These are phyloP conservation scores for Hypoxylon sp. DNA, from an alignment of 2,329 filamentous ascomycete species.

Conservation along the genomic window DNA sequence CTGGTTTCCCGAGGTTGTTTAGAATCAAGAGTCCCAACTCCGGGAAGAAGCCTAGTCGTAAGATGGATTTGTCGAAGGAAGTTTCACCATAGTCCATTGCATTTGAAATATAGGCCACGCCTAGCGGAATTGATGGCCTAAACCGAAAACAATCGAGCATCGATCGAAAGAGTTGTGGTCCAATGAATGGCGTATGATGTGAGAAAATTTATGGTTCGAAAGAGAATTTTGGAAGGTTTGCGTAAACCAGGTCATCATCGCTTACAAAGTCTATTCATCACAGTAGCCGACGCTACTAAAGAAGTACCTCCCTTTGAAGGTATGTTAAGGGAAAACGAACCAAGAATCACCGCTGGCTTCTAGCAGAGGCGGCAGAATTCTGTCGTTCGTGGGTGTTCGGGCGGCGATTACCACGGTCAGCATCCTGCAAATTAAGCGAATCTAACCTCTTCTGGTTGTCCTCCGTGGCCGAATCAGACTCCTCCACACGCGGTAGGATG, in stretches of 20 bases:
- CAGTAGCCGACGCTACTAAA: constrained; percentile 37
- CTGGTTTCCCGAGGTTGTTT: constrained; percentile 21
- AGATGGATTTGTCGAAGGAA: constrained; percentile 18
- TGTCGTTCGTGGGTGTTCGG: constrained; percentile 68
- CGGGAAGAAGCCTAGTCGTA: constrained; percentile 9
- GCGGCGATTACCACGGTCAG: constrained; percentile 68
- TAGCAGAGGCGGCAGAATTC: constrained; percentile 66
- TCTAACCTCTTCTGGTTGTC: constrained; percentile 90
- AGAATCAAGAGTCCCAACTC: constrained; percentile 13
- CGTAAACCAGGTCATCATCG: constrained; percentile 46
- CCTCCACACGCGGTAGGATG: constrained; percentile 70
- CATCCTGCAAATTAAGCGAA: constrained; percentile 90
- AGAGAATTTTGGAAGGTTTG: constrained; percentile 45
- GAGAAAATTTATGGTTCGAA: constrained; percentile 40
- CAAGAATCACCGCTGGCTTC: constrained; percentile 61
- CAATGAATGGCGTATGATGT: constrained; percentile 15
- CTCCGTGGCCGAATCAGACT: constrained; percentile 81
- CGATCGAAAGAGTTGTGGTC: constrained; percentile 10
- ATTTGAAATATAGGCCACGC: constrained; percentile 19
- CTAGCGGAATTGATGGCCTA: constrained; percentile 23
- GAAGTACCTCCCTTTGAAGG: constrained; percentile 34
- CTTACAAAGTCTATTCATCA: constrained; percentile 47
- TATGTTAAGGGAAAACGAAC: constrained; percentile 21
- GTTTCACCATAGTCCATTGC: constrained; percentile 15
- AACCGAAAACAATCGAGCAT: constrained; percentile 13